Base-by-base conservation (phyloP, 768 basidiomycete genomes). In the Psilocybe azurescens region DNA sequence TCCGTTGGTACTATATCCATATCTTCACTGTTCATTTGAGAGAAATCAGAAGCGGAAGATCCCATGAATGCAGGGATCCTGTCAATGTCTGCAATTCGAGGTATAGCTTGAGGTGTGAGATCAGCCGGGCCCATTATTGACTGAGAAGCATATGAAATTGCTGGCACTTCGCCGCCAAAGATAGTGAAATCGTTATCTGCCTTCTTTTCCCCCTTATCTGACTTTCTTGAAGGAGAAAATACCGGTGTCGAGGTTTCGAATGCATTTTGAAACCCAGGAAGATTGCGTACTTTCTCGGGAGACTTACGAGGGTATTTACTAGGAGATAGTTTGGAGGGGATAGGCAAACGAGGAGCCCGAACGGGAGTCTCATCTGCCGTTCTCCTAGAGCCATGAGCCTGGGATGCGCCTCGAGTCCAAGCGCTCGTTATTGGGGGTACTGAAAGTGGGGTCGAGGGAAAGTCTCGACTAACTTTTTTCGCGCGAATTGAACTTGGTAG, bases 241-340 rank as follows among this genome's bases (percentile, higher is more conserved):
- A 76, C 67, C 11, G 79, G 79, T 6, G 80, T 78, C 3, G 78
- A 77, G 3, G 77, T 70, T 4, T 69, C 71, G 64, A 88, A 88
- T 10, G 85, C 74, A 63, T 87, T 86, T 61, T 86, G 77, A 64
- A 88, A 86, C 6, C 86, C 86, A 16, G 81, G 80, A 32, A 86
- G 75, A 61, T 72, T 78, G 20, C 70, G 76, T 8, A 63, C 9
- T 57, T 77, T 75, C 53, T 73, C 75, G 4, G 80, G 78, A 20
- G 80, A 78, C 58, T 68, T 72, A 39, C 60, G 71, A 57, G 47
- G 20, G 44, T 65, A 65, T 32, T 60, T 72, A 28, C 58, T 69
- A 16, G 73, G 72, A 18, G 68, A 73, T 1, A 48, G 66, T 57
- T 66, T 66, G 18, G 46, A 61, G 53, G 58, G 59, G 68, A 71